A percentile compares a stretch with the other conserved stretches of the same genome.
phyloP scores from a whole-genome alignment of 345 rosid species.

The Sapria himalayana region DNA sequence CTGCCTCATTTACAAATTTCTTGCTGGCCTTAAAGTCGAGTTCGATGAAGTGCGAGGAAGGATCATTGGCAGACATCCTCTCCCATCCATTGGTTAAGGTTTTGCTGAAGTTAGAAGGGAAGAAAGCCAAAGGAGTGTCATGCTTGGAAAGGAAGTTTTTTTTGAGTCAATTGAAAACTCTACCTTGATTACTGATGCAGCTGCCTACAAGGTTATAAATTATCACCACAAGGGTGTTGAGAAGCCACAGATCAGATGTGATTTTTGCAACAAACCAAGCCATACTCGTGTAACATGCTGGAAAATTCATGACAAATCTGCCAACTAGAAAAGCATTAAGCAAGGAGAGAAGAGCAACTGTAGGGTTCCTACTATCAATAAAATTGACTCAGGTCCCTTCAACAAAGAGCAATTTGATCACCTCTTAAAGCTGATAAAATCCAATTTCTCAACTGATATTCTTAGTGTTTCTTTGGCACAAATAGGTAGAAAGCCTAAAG shows the following conservation, averaged over 20 bases:
- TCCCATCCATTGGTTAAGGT: background rate
- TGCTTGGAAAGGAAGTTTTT: background rate
- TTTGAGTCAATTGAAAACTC: background rate
- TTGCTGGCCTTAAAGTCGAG: slow-evolving; percentile 1
- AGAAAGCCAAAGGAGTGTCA: background rate
- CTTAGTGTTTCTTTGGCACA: background rate
- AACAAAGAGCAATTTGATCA: background rate
- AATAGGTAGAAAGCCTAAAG: background rate
- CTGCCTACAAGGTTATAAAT: background rate
- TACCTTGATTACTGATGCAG: background rate
- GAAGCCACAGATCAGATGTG: background rate
- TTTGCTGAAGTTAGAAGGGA: background rate
- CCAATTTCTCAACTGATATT: background rate
- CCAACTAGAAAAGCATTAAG: background rate
- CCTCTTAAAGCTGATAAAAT: background rate
- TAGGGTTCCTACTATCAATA: background rate
- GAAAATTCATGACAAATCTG: background rate
- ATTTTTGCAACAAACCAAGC: background rate
- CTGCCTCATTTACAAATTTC: background rate
- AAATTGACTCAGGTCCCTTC: background rate
- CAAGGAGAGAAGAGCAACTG: too few species aligned
- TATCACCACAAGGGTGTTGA: too few species aligned
- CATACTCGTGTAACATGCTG: background rate
- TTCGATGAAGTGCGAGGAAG: slow-evolving; percentile 3
- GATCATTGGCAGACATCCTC: background rate